These are phyloP conservation scores for Diaporthe citri DNA, from an alignment of 2,329 filamentous ascomycete genomes.

Conservation along the genomic window DNA sequence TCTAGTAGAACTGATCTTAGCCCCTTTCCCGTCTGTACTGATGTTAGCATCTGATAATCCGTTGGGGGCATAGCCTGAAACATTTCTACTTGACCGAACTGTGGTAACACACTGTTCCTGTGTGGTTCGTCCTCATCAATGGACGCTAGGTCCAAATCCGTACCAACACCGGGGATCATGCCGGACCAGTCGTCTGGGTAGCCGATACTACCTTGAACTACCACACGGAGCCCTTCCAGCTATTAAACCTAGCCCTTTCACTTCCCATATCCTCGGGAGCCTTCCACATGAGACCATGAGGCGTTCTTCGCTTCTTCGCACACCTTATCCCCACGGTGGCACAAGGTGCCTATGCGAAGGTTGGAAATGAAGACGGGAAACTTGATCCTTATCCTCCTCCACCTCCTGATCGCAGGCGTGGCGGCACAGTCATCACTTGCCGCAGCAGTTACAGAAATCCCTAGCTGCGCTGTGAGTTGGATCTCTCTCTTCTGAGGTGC, in stretches of 20 bases:
- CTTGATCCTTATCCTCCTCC: not conserved
- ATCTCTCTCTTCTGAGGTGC: too few species aligned
- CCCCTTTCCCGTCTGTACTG: not conserved
- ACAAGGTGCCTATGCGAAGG: not conserved
- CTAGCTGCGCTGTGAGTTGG: conserved; percentile 9
- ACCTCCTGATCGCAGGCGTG: not conserved
- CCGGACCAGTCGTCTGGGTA: conserved; percentile 4
- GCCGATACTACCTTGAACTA: not conserved
- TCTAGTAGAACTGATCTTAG: not conserved
- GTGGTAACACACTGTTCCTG: not conserved
- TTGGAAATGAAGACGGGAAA: conserved; percentile 16
- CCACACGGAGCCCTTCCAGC: not conserved
- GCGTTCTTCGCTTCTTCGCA: not conserved
- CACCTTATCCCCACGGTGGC: not conserved
- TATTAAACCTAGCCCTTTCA: not conserved
- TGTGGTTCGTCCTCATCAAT: not conserved
- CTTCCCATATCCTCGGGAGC: conserved; percentile 5
- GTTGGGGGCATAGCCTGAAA: not conserved
- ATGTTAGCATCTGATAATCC: not conserved
- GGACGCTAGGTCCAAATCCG: not conserved
- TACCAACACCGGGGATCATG: not conserved
- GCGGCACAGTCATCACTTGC: not conserved
- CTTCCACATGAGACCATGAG: conserved; percentile 3
- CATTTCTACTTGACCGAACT: too few species aligned
- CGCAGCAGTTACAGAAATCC: not conserved